Conservation (phyloP, 163 green algal genomes). For the Coccomyxa subellipsoidea region DNA sequence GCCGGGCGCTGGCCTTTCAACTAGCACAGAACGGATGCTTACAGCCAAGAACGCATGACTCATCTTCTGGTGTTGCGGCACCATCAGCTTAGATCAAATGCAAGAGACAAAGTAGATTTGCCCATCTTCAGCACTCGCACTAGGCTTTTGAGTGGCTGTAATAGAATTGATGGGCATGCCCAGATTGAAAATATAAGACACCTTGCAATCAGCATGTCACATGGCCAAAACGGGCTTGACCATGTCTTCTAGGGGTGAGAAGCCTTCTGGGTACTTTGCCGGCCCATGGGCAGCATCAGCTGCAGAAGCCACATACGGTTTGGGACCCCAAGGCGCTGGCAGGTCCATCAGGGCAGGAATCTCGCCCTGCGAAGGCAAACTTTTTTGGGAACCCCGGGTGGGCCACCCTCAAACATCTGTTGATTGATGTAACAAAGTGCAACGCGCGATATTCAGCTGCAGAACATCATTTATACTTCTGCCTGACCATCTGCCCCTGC, state of each 20-base stretch:
- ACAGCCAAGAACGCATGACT: background rate
- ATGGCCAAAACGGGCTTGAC: background rate
- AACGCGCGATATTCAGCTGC: background rate
- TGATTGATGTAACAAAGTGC: background rate
- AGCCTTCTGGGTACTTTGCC: slow-evolving; percentile 26
- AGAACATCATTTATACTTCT: background rate
- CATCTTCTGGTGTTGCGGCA: background rate
- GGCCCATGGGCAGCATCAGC: slow-evolving; percentile 28
- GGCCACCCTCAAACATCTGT: background rate
- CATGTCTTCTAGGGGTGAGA: slow-evolving; percentile 19
- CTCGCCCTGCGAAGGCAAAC: slow-evolving; percentile 26
- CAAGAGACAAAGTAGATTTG: background rate
- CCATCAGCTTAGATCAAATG: background rate
- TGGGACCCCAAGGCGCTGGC: slow-evolving; percentile 49
- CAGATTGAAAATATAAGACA: background rate
- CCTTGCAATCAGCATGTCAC: background rate
- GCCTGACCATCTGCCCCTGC: too few relatives aligned
- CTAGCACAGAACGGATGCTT: slow-evolving; percentile 31
- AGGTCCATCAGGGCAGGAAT: slow-evolving; percentile 49
- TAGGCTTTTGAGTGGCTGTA: too few relatives aligned
- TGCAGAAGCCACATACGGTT: slow-evolving; percentile 16
- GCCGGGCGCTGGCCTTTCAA: slow-evolving; percentile 28
- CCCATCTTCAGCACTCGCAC: too few relatives aligned
- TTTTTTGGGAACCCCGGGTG: too few relatives aligned
- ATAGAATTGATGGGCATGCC: background rate